Base-by-base conservation (phyloP, 208 protist genomes). In the Crithidia mellificae region DNA sequence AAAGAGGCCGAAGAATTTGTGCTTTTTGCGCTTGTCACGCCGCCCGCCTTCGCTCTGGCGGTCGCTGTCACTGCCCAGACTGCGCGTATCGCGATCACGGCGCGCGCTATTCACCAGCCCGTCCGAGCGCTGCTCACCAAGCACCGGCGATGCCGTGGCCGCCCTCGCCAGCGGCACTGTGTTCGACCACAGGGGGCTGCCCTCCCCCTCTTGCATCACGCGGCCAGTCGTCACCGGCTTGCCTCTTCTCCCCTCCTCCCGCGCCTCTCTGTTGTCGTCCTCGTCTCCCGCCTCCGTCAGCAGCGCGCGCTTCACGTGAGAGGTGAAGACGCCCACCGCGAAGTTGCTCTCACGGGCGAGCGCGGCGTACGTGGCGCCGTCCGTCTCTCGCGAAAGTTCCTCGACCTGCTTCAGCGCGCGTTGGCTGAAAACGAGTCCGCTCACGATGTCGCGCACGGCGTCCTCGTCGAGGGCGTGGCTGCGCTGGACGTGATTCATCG, bases 351-450 rank as follows among this genome's bases (percentile, higher is more conserved):
- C 66, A 0, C 47, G 63, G 3, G 70, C 63, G 9, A 65, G 52
- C 22, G 49, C 36, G 15, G 49, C 47, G 59, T 66, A 70, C 0
- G 63, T 61, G 14, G 56, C 49, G 8, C 38, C 50, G 30, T 63
- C 59, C 6, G 51, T 47, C 39, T 68, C 63, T 8, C 63, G 70
- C 24, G 78, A 56, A 19, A 74, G 27, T 7, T 50, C 63, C 9
- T 57, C 54, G 17, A 77, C 62, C 54, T 87, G 68, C 20, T 81
- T 43, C 50, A 92, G 55, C 1, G 84, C 84, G 4, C 75, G 70
- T 3, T 74, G 67, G n/a, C 77, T 63, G 25, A 88, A 84, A 24
- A 73, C 55, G 8, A 92, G 68, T 11, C 87, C 84, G 22, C 77
- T 69, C 30, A 85, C 20, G 43, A 92, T 80, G 59, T 90, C 81